Base-by-base conservation (phyloP, 2,329 filamentous ascomycete genomes). In the Neonectria punicea region DNA sequence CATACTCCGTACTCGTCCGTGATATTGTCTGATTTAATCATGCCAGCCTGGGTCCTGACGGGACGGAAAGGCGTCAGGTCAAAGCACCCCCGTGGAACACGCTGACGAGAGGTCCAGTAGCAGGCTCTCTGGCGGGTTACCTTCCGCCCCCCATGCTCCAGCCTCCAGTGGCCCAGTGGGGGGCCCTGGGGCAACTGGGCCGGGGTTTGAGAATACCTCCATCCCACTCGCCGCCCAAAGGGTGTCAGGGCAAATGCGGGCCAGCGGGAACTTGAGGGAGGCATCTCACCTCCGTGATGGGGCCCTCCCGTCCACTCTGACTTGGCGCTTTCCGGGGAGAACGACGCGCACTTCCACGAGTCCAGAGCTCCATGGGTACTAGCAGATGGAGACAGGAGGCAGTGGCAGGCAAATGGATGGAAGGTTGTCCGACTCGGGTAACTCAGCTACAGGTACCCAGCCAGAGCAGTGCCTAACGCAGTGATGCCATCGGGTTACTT, bases 21-120 rank as follows among this genome's bases (percentile, higher is more conserved):
- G 30, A 49, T 20, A 32, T 70, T 66, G 66, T 61, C 53, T 72
- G 67, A 70, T 68, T 67, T 56, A 44, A 68, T 65, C 63, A 71
- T 69, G 58, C 55, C 67, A 63, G 53, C 56, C 47, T 34, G 47
- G 16, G 32, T 43, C 39, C 39, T 39, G 39, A 43, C n/a, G 8
- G n/a, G 39, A 43, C n/a, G 32, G 14, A 39, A 39, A 22, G 18
- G 51, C 18, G 32, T 54, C 47, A 25, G 47, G 28, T 50, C 47
- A 28, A 16, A 50, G 28, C 47, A 18, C 10, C n/a, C 39, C n/a
- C 39, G n/a, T 43, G 25, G 47, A 32, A 28, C 28, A 13, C 16
- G 9, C 28, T 50, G 47, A 28, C 28, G 46, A 8, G 46, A 49
- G 46, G 34, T 34, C 46, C 28, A 30, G 9, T 8, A 30, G 28